phyloP scores from a whole-genome alignment of 306 rosid species.

The Glycine soja region DNA sequence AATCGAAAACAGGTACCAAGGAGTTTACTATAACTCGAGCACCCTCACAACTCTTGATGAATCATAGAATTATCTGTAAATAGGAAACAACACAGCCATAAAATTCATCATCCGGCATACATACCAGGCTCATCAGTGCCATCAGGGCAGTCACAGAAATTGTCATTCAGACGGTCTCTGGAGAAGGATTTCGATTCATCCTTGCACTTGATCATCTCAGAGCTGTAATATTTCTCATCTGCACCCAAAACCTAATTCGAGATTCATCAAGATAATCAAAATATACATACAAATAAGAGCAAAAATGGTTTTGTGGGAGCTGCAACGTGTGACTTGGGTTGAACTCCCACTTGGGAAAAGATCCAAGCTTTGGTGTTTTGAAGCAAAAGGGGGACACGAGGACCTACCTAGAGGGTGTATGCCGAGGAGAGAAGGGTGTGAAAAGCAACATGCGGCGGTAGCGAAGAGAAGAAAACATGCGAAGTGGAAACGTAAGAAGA shows the following conservation, averaged over 20 bases:
- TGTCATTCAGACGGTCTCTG: conserved; percentile 79
- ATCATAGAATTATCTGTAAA: neutral
- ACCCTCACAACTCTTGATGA: too few species aligned
- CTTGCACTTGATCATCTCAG: conserved; percentile 74
- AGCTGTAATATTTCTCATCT: conserved; percentile 75
- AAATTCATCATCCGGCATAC: conserved; percentile 45
- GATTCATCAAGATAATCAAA: neutral
- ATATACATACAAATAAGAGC: neutral
- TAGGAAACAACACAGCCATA: neutral
- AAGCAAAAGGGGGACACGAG: conserved; percentile 11
- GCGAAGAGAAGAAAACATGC: conserved; percentile 54
- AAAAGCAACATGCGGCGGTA: conserved; percentile 42
- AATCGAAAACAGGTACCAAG: too few species aligned
- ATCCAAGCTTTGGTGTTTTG: conserved; percentile 29
- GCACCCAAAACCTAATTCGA: conserved; percentile 51
- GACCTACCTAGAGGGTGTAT: conserved; percentile 78
- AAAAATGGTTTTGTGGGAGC: conserved; percentile 36
- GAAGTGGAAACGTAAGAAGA: conserved; percentile 39
- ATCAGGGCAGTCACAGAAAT: conserved; percentile 87
- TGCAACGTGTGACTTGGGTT: conserved; percentile 19
- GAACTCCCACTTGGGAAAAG: conserved; percentile 14
- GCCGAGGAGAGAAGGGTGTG: conserved; percentile 63
- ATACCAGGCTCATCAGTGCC: conserved; percentile 96
- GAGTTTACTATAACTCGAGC: too few species aligned
- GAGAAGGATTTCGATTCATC: conserved; percentile 74